phyloP scores from a whole-genome alignment of 176 grass and related monocot genomes.

The Ensete glaucum region DNA sequence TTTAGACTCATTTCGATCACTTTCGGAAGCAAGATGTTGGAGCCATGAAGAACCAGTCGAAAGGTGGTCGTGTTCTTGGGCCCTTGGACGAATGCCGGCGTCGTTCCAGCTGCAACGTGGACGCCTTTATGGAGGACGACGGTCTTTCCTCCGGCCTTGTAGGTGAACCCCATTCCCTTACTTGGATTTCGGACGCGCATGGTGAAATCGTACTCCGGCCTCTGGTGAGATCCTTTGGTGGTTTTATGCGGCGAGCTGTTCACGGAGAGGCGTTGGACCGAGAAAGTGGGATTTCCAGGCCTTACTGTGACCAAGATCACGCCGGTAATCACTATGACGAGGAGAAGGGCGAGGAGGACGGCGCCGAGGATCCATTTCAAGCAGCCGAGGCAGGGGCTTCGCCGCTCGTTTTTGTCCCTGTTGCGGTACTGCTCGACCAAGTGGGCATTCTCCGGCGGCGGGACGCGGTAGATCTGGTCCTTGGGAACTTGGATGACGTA shows the following conservation, averaged over 20 bases:
- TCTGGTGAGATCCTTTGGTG: neutral
- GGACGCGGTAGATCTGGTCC: slow-evolving; percentile 86
- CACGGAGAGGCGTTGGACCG: slow-evolving; percentile 32
- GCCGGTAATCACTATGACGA: neutral
- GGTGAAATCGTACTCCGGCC: slow-evolving; percentile 41
- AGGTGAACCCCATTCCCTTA: slow-evolving; percentile 42
- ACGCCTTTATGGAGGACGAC: slow-evolving; percentile 9
- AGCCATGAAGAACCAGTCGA: neutral
- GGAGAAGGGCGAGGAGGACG: slow-evolving; percentile 11
- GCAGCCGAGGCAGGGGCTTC: slow-evolving; percentile 8
- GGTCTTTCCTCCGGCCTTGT: slow-evolving; percentile 28
- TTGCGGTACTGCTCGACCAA: slow-evolving; percentile 55
- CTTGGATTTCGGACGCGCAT: slow-evolving; percentile 55
- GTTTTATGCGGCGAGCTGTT: slow-evolving; percentile 10
- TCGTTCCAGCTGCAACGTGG: neutral
- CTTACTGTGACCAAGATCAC: slow-evolving; percentile 27
- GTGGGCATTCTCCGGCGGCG: slow-evolving; percentile 75
- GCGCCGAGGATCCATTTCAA: slow-evolving; percentile 22
- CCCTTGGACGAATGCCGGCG: neutral
- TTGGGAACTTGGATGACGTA: slow-evolving; percentile 79
- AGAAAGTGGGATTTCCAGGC: slow-evolving; percentile 45
- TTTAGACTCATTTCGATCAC: neutral
- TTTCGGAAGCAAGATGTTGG: neutral
- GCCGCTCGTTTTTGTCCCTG: slow-evolving; percentile 8
- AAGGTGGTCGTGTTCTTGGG: neutral